A percentile compares a stretch with the other conserved stretches of the same genome.
Evolutionary conservation across 2,329 filamentous ascomycete species (phyloP).

Genomic region (Beauveria varroae): DNA sequence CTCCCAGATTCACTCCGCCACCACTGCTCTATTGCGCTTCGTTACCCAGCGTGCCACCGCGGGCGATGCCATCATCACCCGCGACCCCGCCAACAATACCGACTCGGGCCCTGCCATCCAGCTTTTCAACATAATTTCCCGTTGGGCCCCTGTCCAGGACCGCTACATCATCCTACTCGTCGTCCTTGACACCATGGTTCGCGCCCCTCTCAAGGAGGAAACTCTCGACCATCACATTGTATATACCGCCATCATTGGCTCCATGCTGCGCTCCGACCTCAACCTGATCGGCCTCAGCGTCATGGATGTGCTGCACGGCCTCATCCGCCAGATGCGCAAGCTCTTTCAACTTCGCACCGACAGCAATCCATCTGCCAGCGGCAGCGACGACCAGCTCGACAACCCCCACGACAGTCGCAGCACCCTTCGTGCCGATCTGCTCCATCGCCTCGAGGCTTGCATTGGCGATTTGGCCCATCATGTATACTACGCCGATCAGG

Average conservation of each 20-base stretch:
- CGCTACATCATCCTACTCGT: constrained; percentile 85
- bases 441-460: constrained; percentile 67
- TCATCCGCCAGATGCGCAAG: constrained; percentile 76
- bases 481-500: constrained; percentile 94
- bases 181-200: constrained; percentile 67
- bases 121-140: constrained; percentile 70
- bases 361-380: constrained; percentile 22
- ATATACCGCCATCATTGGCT: constrained; percentile 70
- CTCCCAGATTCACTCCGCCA: constrained; percentile 72
- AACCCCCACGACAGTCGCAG: constrained; percentile 25
- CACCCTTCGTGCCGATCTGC: constrained; percentile 54
- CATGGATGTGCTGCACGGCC: constrained; percentile 83
- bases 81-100: constrained; percentile 31
- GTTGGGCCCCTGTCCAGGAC: constrained; percentile 90
- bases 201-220: constrained; percentile 60
- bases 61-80: constrained; percentile 45
- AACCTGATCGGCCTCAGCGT: constrained; percentile 94
- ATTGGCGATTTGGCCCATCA: constrained; percentile 90
- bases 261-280: constrained; percentile 76
- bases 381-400: constrained; percentile 27
- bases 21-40: constrained; percentile 66
- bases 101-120: constrained; percentile 71
- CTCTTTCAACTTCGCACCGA: constrained; percentile 58
- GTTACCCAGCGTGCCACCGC: constrained; percentile 53
- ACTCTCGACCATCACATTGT: constrained; percentile 67